Evolutionary conservation across 2,329 filamentous ascomycete genomes (phyloP), one percentile per base, ranked within the genome.

Genomic region (Paecilomyces niveus): DNA sequence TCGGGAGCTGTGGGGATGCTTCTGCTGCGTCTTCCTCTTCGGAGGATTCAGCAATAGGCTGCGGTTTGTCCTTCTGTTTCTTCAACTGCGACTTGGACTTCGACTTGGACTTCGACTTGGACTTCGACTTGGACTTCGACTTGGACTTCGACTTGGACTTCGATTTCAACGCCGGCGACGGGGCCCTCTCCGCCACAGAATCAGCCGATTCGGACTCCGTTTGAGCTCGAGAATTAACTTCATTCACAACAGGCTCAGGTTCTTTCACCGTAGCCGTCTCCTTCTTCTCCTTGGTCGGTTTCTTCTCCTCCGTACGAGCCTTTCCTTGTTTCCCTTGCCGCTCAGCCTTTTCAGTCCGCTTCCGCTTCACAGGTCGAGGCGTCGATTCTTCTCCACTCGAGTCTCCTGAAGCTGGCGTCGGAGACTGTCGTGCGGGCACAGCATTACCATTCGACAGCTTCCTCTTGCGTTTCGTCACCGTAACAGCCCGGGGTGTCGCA

Each of bases 331-430:
- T n/a, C n/a, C n/a, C 39, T n/a, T 18, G 3, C 13, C 35, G 35
- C 13, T 45, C 39, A 18, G 39, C n/a, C 39, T 67, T 63, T 11
- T 59, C 55, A 3, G 62, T 54, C 29, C 66, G 68, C 57, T 68
- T 73, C 54, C 70, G 68, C 60, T 72, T 72, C 32, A 58, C 49
- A 11, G 63, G 59, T 1, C 61, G 64, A 21, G 62, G 33, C n/a
- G 53, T 49, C 24, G 62, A 57, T 15, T 60, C 56, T 11, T 57
- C 55, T 52, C 45, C 50, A 33, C 39, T 32, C 8, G 59, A 26
- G 10, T 39, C 35, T 45, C 33, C 29, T 39, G 51, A 53, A 11
- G 58, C 54, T 8, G 33, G 32, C 7, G 22, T 49, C 11, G 52
- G 33, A 50, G 49, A 33, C 33, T 29, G 29, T 22, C 54, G 35